phyloP scores from a whole-genome alignment of 495 filamentous ascomycete genomes.

The Sporormia fimetaria region DNA sequence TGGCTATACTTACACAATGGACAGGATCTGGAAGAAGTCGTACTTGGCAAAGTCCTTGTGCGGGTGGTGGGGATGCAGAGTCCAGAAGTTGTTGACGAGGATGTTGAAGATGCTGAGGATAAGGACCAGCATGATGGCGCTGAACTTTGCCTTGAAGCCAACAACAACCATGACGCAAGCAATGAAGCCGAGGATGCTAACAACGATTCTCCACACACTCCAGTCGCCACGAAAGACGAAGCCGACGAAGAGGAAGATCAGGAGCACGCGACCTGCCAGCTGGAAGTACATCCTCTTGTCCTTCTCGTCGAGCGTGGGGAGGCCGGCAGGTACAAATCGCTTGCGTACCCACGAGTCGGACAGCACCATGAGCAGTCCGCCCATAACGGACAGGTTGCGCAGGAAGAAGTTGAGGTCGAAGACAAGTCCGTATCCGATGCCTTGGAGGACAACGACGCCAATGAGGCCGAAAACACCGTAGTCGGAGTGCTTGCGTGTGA shows the following conservation, averaged over 20 bases:
- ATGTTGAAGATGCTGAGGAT: constrained; percentile 94
- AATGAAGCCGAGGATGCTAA: constrained; percentile 70
- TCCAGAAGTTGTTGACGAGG: constrained; percentile 99
- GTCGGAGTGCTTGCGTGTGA: constrained; percentile 81
- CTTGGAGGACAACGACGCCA: constrained; percentile 87
- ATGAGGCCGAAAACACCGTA: constrained; percentile 84
- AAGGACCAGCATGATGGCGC: constrained; percentile 83
- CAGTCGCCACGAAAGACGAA: constrained; percentile 94
- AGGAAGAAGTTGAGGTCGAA: constrained; percentile 99
- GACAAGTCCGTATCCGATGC: constrained; percentile 92
- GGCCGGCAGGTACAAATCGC: constrained; percentile 87
- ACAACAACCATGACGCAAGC: constrained; percentile 98
- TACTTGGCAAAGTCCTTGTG: constrained; percentile 99
- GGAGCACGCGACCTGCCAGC: constrained; percentile 85
- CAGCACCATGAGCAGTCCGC: constrained; percentile 92
- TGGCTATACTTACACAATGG: constrained; percentile 65
- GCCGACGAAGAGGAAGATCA: constrained; percentile 93
- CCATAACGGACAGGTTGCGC: constrained; percentile 92
- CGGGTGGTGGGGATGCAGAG: constrained; percentile 96
- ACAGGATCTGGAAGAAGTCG: constrained; percentile 99
- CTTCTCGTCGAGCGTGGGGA: constrained; percentile 93
- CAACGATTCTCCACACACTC: constrained; percentile 72
- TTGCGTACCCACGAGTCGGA: constrained; percentile 97
- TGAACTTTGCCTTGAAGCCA: constrained; percentile 99
- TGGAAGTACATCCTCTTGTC: constrained; percentile 99